Conservation (phyloP, 371 early-diverging fungal species). For the Mucor plumbeus region DNA sequence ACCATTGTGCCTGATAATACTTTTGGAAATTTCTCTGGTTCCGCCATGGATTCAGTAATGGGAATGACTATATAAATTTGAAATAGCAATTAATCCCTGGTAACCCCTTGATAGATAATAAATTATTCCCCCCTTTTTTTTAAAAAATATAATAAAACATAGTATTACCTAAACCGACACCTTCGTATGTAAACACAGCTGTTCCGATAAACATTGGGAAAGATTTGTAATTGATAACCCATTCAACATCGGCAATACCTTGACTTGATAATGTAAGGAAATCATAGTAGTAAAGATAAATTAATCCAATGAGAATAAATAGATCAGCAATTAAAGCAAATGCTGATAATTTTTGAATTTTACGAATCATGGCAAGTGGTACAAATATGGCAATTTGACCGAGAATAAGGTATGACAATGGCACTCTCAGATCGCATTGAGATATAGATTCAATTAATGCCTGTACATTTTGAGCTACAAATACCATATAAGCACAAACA, state of each 20-base stretch:
- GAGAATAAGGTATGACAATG: slow-evolving; percentile 62
- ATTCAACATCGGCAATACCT: slow-evolving; percentile 68
- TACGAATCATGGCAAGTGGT: slow-evolving; percentile 82
- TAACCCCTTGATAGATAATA: neutral
- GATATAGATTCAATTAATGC: slow-evolving; percentile 69
- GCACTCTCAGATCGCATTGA: slow-evolving; percentile 52
- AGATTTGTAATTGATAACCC: slow-evolving; percentile 69
- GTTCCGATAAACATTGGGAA: slow-evolving; percentile 89
- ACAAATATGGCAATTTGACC: slow-evolving; percentile 77
- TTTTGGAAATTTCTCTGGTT: slow-evolving; percentile 77
- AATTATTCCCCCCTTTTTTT: neutral
- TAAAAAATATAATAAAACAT: slow-evolving; percentile 16
- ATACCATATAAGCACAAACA: slow-evolving; percentile 87
- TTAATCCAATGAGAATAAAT: slow-evolving; percentile 80
- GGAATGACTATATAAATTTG: slow-evolving; percentile 54
- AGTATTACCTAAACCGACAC: slow-evolving; percentile 72
- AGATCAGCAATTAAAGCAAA: slow-evolving; percentile 85
- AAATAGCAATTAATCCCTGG: neutral
- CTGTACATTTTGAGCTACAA: slow-evolving; percentile 83
- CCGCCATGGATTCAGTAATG: slow-evolving; percentile 77
- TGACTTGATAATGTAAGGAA: slow-evolving; percentile 55
- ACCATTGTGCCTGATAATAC: slow-evolving; percentile 75
- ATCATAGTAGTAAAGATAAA: slow-evolving; percentile 79
- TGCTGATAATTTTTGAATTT: slow-evolving; percentile 77
- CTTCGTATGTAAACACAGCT: slow-evolving; percentile 90